These are phyloP conservation scores for Penicillium sp. DNA, from an alignment of 2,329 filamentous ascomycete species.

Conservation along the genomic window DNA sequence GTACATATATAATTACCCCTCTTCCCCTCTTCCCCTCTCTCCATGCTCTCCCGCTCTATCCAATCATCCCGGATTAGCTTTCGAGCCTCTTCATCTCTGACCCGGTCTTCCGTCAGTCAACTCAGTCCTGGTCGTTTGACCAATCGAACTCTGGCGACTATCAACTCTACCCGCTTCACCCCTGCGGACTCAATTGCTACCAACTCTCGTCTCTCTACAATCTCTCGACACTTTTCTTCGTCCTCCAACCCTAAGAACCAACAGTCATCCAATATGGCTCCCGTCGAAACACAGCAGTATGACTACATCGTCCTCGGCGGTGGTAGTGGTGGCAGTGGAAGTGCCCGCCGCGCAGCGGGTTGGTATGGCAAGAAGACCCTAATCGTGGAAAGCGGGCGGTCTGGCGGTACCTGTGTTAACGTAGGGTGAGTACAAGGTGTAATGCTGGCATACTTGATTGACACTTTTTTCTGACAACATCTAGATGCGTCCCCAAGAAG, in stretches of 20 bases:
- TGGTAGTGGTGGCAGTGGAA: slow-evolving; percentile 52
- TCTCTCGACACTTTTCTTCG: slow-evolving; percentile 44
- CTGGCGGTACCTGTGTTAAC: slow-evolving; percentile 53
- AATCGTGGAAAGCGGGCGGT: slow-evolving; percentile 50
- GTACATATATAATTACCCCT: slow-evolving; percentile 18
- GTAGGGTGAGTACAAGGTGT: slow-evolving; percentile 45
- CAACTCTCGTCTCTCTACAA: slow-evolving; percentile 37
- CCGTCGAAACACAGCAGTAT: slow-evolving; percentile 47
- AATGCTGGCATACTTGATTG: not conserved
- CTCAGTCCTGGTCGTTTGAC: slow-evolving; percentile 16
- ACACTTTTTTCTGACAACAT: not conserved
- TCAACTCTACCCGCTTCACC: slow-evolving; percentile 16
- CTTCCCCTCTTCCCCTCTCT: slow-evolving; percentile 12
- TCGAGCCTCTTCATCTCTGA: slow-evolving; percentile 19
- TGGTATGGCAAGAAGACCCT: slow-evolving; percentile 53
- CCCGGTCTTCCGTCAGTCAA: slow-evolving; percentile 1
- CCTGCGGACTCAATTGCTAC: slow-evolving; percentile 15
- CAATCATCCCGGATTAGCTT: slow-evolving; percentile 22
- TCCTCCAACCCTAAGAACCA: slow-evolving; percentile 22
- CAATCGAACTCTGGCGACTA: slow-evolving; percentile 29
- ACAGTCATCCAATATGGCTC: slow-evolving; percentile 43
- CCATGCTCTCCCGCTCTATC: slow-evolving; percentile 27
- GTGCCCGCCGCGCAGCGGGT: slow-evolving; percentile 50
- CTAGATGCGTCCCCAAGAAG: slow-evolving; percentile 53
- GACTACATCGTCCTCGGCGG: slow-evolving; percentile 58